These are phyloP conservation scores for Ganoderma boninense DNA, from an alignment of 1,284 basidiomycete species.

Conservation along the genomic window DNA sequence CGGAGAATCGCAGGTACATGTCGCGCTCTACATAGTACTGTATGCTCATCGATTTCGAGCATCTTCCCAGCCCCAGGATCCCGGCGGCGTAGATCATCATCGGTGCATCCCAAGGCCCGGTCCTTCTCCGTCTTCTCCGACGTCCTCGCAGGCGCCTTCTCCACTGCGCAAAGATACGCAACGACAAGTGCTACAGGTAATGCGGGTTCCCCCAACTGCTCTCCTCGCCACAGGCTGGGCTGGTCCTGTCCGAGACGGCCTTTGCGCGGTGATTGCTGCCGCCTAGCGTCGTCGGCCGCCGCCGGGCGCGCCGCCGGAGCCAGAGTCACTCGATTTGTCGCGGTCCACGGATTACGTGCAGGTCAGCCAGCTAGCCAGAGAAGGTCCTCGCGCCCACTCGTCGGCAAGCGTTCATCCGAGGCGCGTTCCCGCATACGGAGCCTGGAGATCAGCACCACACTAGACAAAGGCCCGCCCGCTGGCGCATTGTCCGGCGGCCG, in stretches of 20 bases:
- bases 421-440: background rate
- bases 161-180: background rate
- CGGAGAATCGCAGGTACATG: background rate
- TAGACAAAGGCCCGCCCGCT: background rate
- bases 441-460: background rate
- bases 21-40: no score
- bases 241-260: background rate
- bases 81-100: constrained; percentile 1
- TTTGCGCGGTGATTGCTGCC: background rate
- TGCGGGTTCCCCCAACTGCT: background rate
- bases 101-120: background rate
- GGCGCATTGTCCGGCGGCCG: background rate
- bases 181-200: background rate
- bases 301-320: background rate
- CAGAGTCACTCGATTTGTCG: background rate
- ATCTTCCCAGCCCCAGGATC: background rate
- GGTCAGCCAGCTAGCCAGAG: background rate
- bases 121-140: background rate
- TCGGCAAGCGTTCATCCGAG: background rate
- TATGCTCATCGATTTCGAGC: background rate
- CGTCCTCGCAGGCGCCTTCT: background rate
- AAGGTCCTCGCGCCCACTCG: background rate
- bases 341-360: background rate
- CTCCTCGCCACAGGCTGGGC: background rate
- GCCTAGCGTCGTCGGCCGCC: no score